Percentiles rank a stretch among this genome's conserved stretches.
Evolutionary conservation across 2,329 filamentous ascomycete genomes (phyloP).

Genomic region (Knoxdaviesia proteae): DNA sequence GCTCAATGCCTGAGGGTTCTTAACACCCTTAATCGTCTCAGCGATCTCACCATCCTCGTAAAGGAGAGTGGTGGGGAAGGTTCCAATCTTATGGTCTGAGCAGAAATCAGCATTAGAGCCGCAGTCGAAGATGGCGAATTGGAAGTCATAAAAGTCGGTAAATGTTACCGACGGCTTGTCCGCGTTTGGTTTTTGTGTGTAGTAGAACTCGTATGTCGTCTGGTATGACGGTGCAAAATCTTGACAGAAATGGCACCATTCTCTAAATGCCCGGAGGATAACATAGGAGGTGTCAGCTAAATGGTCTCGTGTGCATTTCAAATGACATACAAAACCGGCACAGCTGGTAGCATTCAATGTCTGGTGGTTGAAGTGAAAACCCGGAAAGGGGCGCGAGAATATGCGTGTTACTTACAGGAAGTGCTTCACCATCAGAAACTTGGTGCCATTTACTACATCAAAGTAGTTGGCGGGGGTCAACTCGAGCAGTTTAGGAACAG

Average conservation of each 20-base stretch:
- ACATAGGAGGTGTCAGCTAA: too few species aligned
- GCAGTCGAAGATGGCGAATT: conserved; percentile 75
- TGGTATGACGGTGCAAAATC: conserved; percentile 70
- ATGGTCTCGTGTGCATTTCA: too few species aligned
- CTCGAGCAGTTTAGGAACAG: conserved; percentile 43
- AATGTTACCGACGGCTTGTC: conserved; percentile 40
- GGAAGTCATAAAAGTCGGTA: conserved; percentile 68
- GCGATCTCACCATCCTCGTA: conserved; percentile 58
- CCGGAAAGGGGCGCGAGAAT: background rate
- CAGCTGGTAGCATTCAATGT: background rate
- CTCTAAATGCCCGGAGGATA: conserved; percentile 18
- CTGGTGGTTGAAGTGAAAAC: background rate
- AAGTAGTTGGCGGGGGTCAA: conserved; percentile 37
- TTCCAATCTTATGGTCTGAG: conserved; percentile 39
- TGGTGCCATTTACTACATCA: conserved; percentile 29
- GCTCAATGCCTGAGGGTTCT: conserved; percentile 45
- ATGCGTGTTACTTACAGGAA: conserved; percentile 34
- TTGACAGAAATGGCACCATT: conserved; percentile 52
- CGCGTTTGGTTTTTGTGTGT: conserved; percentile 57
- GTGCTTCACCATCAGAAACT: conserved; percentile 38
- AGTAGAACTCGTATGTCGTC: conserved; percentile 86
- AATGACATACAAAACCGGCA: too few species aligned
- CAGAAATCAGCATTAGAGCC: conserved; percentile 66
- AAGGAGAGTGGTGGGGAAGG: conserved; percentile 59
- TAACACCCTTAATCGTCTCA: conserved; percentile 43